Evolutionary conservation across 768 basidiomycete species (phyloP).

Genomic region (Panaeolus papilionaceus): DNA sequence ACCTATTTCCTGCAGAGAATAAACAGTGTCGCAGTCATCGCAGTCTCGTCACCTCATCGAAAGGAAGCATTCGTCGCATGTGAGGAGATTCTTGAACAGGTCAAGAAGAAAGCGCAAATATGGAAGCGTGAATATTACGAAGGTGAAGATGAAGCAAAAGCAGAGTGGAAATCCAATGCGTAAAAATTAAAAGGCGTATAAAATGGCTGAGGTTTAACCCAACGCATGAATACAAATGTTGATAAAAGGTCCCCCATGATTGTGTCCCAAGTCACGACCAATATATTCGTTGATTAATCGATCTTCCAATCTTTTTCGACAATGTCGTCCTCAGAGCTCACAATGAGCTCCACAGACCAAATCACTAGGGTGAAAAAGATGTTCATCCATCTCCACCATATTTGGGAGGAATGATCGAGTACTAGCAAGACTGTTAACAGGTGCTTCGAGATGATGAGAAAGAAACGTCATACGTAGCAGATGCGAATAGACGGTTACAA

Average conservation of each 20-base stretch:
- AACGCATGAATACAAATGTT: conserved; percentile 15
- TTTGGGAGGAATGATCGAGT: conserved; percentile 87
- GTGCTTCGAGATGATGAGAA: neutral
- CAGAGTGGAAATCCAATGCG: conserved; percentile 75
- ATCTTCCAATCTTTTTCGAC: conserved; percentile 79
- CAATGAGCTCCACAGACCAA: conserved; percentile 83
- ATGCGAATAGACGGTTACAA: conserved; percentile 88
- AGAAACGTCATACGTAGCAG: conserved; percentile 65
- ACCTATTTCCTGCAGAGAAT: conserved; percentile 9
- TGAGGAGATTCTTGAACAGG: conserved; percentile 84
- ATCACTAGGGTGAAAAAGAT: conserved; percentile 85
- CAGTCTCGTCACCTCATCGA: conserved; percentile 84
- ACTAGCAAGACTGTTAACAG: conserved; percentile 49
- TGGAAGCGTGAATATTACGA: conserved; percentile 94
- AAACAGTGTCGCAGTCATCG: conserved; percentile 58
- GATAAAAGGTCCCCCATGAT: conserved; percentile 1
- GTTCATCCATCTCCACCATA: conserved; percentile 95
- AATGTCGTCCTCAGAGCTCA: conserved; percentile 76
- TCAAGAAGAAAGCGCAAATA: conserved; percentile 84
- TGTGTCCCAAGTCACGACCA: conserved; percentile 3
- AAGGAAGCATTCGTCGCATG: conserved; percentile 82
- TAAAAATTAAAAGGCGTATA: conserved; percentile 27
- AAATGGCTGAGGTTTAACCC: conserved; percentile 19
- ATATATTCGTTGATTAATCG: conserved; percentile 48
- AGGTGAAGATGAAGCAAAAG: conserved; percentile 63